Base-by-base conservation (phyloP, 257 asterid species). In the Fraxinus excelsior region DNA sequence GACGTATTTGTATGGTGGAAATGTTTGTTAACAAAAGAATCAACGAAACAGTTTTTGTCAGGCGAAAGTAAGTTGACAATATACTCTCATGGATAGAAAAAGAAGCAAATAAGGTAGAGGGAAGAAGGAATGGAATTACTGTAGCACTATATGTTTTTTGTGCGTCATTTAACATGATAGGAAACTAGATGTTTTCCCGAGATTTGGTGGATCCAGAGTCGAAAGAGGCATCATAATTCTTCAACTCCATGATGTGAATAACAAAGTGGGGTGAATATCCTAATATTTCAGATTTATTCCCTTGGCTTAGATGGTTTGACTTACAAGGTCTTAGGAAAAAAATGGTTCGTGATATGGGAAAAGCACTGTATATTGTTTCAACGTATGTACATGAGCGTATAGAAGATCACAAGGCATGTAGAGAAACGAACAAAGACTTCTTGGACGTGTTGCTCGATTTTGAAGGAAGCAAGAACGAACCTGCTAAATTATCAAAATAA, bases 391-490 rank as follows among this genome's bases (percentile, higher is more conserved):
- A 70, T 49, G 80, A 82, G 16, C 80, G 93, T 67, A 80, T 81
- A 0, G 78, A 86, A 5, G 67, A 82, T 8, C 76, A 82, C 10
- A 85, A 87, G 64, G 65, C 76, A 0, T 91, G 88, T 1, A 75
- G 69, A 3, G 3, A 74, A 73, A 86, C 82, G 19, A 86, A 78
- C 85, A 87, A 85, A 70, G 92, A 90, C 23, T 89, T 89, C 67
- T 83, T 89, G 34, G 94, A 89, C 40, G 88, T 85, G 71, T 65
- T 91, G 87, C 68, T 89, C 66, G 91, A 91, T 72, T 87, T 84
- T 67, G 58, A 86, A 53, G 96, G 96, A 3, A 90, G 91, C 4
- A 88, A 84, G 74, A 93, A 88, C 44, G 93, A 90, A 10, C 93
- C 89, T 1, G 84, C 82, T 23, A 73, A 12, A 12, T 80, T 89